phyloP scores from a whole-genome alignment of 2,329 filamentous ascomycete species.

The Xylariomycetidae sp. region DNA sequence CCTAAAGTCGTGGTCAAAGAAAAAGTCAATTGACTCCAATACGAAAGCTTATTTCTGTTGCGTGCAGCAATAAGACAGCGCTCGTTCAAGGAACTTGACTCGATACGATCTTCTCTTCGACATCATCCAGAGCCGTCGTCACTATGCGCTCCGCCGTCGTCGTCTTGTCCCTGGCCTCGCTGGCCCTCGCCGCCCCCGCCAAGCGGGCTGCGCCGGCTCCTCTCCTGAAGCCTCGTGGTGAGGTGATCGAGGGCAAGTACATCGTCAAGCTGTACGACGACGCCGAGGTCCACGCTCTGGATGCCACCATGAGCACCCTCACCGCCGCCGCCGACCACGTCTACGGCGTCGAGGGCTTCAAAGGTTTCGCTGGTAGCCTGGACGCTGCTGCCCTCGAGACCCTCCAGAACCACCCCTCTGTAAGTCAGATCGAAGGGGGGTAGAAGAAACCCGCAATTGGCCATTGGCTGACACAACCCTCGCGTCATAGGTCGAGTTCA shows the following conservation, averaged over 20 bases:
- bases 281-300: slow-evolving; percentile 24
- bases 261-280: slow-evolving; percentile 41
- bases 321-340: slow-evolving; percentile 27
- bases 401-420: slow-evolving; percentile 35
- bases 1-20: neutral
- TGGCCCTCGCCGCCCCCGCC: slow-evolving; percentile 27
- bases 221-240: slow-evolving; percentile 22
- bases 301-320: slow-evolving; percentile 22
- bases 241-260: slow-evolving; percentile 35
- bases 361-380: slow-evolving; percentile 40
- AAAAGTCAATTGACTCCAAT: neutral
- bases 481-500: slow-evolving; percentile 29
- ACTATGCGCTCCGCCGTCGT: no score
- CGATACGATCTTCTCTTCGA: no score
- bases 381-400: slow-evolving; percentile 35
- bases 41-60: no score
- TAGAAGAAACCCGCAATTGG: no score
- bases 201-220: slow-evolving; percentile 26
- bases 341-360: slow-evolving; percentile 29
- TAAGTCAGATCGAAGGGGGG: no score
- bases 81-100: no score
- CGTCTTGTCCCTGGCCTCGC: slow-evolving; percentile 20
- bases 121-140: no score
- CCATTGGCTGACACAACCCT: no score
- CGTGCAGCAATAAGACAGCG: no score